Evolutionary conservation across 306 rosid genomes (phyloP).

Genomic region (Nissolia schottii): DNA sequence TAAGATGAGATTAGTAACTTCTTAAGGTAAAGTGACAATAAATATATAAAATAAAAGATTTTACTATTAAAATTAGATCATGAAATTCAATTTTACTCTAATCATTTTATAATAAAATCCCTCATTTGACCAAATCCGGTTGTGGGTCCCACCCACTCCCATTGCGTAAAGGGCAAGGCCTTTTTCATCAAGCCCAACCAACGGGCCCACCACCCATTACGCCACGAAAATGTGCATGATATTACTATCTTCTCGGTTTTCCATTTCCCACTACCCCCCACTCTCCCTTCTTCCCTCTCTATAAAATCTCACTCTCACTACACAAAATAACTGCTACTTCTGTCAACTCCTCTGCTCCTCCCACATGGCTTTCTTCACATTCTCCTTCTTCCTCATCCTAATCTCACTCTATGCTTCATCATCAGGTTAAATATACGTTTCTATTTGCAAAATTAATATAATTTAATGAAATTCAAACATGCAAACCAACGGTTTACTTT

Average conservation of each 20-base stretch:
- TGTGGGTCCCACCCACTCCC: slow-evolving; percentile 10
- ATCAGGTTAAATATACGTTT: slow-evolving; percentile 34
- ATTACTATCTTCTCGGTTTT: neutral
- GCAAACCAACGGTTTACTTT: too few relatives aligned
- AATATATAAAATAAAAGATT: too few relatives aligned
- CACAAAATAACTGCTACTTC: neutral
- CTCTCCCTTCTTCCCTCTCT: neutral
- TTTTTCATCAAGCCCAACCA: neutral
- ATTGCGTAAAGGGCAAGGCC: slow-evolving; percentile 4
- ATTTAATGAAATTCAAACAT: too few relatives aligned
- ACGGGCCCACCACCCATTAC: neutral
- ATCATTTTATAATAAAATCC: too few relatives aligned
- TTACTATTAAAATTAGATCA: too few relatives aligned
- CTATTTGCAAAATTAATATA: too few relatives aligned
- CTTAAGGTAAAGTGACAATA: too few relatives aligned
- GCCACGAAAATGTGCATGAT: neutral
- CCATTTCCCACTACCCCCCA: slow-evolving; percentile 15
- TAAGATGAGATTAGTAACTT: too few relatives aligned
- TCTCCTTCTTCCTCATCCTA: slow-evolving; percentile 14
- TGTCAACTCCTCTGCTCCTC: slow-evolving; percentile 11
- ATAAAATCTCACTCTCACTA: slow-evolving; percentile 16
- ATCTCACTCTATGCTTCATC: slow-evolving; percentile 19
- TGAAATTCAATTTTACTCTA: too few relatives aligned
- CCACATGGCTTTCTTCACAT: slow-evolving; percentile 34
- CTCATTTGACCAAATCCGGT: too few relatives aligned